Base-by-base conservation (phyloP, 495 filamentous ascomycete genomes). In the Neurospora sp. region DNA sequence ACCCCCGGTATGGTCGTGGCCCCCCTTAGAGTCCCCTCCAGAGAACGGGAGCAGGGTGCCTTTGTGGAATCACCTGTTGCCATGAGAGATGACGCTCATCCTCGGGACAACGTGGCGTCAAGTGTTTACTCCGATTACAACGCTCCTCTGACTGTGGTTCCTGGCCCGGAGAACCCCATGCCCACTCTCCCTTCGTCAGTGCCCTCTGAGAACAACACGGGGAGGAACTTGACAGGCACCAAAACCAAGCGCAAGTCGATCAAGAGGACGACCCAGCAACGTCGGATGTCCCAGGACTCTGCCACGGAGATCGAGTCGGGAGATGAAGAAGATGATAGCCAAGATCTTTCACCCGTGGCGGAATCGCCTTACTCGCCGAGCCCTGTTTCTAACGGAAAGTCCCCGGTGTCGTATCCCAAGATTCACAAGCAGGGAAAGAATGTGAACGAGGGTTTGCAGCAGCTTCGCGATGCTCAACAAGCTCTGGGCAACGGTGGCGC, bases 361-460 rank as follows among this genome's bases (percentile, higher is more conserved):
- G 84, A 87, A 75, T 83, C 80, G 4, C 84, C 84, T 16, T 42
- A 69, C 3, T 70, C 74, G 31, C 73, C 77, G 4, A 72, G 76
- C 39, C 78, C 53, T 37, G 27, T 65, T 65, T 65, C 79, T n/a
- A 74, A 72, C 0, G 82, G 83, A 2, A 79, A 76, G 20, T 82
- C 81, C 38, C 83, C 83, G 4, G 83, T 85, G 10, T 76, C 59
- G 3, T 86, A 86, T 48, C 84, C 85, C 69, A 82, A 81, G 72
- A 82, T 85, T 14, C 74, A 78, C 20, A 79, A 76, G 37, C 73
- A 77, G 37, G 70, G 77, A 37, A 76, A 76, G 27, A 79, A 71
- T 37, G 71, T 37, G 39, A 68, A 40, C 6, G 40, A 71, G 12
- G 41, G 10, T 3, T 68, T 69, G 39, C 53, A 40, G 31, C 72